A percentile compares a stretch with the other conserved stretches of the same genome.
These are phyloP conservation scores for Tricholoma furcatifolium DNA, from an alignment of 768 basidiomycete species.

Conservation along the genomic window DNA sequence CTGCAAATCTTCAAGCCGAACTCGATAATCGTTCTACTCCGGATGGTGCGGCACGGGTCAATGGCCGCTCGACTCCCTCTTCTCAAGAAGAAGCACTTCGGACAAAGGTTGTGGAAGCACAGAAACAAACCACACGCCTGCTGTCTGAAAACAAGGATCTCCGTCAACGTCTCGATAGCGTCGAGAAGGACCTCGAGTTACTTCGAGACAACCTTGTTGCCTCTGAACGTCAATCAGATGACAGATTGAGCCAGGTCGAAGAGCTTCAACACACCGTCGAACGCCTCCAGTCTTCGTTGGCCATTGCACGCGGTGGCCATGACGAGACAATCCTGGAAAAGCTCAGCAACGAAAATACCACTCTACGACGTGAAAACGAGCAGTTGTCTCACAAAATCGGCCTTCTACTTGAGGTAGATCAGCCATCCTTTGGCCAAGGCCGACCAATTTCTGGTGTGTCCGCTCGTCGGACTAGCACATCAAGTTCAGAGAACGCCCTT, in stretches of 20 bases:
- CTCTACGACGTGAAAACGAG: slow-evolving; percentile 81
- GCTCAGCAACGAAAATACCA: slow-evolving; percentile 78
- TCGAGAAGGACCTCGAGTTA: slow-evolving; percentile 74
- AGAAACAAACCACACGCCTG: slow-evolving; percentile 72
- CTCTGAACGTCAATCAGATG: slow-evolving; percentile 78
- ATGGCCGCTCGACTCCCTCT: slow-evolving; percentile 77
- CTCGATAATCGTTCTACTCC: slow-evolving; percentile 67
- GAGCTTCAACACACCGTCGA: slow-evolving; percentile 82
- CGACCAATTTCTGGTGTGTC: slow-evolving; percentile 60
- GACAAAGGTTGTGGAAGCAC: slow-evolving; percentile 71
- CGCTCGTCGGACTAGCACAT: slow-evolving; percentile 64
- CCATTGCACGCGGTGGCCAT: slow-evolving; percentile 71
- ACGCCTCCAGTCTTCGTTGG: slow-evolving; percentile 68
- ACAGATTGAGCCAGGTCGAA: slow-evolving; percentile 71
- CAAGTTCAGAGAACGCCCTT: slow-evolving; percentile 79
- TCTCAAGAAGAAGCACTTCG: slow-evolving; percentile 78
- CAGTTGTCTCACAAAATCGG: slow-evolving; percentile 91
- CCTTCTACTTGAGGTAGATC: slow-evolving; percentile 83
- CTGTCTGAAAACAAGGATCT: slow-evolving; percentile 76
- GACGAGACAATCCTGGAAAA: slow-evolving; percentile 80
- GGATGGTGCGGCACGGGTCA: slow-evolving; percentile 44
- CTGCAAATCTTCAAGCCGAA: slow-evolving; percentile 80
- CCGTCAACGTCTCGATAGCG: slow-evolving; percentile 63
- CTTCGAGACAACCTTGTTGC: slow-evolving; percentile 68
- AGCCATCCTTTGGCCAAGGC: slow-evolving; percentile 63